These are phyloP conservation scores for Alternaria incomplexa DNA, from an alignment of 2,329 filamentous ascomycete genomes.

Conservation along the genomic window DNA sequence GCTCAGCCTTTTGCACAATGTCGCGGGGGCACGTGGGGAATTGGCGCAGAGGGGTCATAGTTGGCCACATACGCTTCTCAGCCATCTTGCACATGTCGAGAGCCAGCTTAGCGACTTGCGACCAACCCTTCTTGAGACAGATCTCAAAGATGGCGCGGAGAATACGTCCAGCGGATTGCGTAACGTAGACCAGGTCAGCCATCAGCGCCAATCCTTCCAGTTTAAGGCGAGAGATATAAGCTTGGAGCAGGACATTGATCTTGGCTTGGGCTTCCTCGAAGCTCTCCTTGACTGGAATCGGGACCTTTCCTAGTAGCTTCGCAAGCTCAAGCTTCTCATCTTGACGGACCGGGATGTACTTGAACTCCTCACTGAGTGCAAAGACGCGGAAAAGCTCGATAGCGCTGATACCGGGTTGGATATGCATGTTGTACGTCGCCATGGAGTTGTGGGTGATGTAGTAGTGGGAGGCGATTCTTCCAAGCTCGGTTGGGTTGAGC, in stretches of 20 bases:
- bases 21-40: constrained; percentile 80
- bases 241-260: constrained; percentile 96
- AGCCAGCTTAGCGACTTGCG: constrained; percentile 88
- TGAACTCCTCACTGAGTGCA: constrained; percentile 95
- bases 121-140: constrained; percentile 95
- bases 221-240: constrained; percentile 93
- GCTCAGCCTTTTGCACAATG: constrained; percentile 88
- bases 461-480: constrained; percentile 95
- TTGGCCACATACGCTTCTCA: constrained; percentile 99
- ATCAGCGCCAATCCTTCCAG: constrained; percentile 93
- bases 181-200: constrained; percentile 98
- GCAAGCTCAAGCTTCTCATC: constrained; percentile 97
- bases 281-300: constrained; percentile 95
- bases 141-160: constrained; percentile 96
- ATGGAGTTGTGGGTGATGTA: constrained; percentile 97
- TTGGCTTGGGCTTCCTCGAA: constrained; percentile 97
- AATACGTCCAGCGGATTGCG: constrained; percentile 95
- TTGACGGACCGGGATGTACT: constrained; percentile 96
- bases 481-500: constrained; percentile 89
- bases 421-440: constrained; percentile 94
- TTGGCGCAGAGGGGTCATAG: constrained; percentile 93
- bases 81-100: constrained; percentile 98
- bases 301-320: constrained; percentile 86
- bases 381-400: constrained; percentile 98
- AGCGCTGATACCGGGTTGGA: constrained; percentile 88